phyloP scores from a whole-genome alignment of 1,284 basidiomycete species.

The Ganoderma leucocontextum region DNA sequence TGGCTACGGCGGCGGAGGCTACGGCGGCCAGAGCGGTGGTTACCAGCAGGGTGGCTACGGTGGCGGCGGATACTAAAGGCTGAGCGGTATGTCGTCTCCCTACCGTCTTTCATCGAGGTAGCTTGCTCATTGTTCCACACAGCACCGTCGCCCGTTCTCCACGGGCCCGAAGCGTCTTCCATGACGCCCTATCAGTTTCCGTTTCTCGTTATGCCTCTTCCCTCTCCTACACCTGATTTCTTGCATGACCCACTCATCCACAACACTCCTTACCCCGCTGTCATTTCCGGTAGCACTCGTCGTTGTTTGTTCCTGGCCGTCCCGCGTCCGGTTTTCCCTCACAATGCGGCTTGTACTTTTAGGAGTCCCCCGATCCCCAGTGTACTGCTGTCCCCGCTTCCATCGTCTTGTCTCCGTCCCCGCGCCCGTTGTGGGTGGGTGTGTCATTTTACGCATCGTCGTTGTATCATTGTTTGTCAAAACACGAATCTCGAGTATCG shows the following conservation, averaged over 20 bases:
- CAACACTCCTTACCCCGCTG: constrained; percentile 45
- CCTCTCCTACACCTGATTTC: constrained; percentile 33
- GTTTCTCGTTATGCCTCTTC: constrained; percentile 22
- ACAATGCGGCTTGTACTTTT: constrained; percentile 55
- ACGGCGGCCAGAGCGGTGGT: constrained; percentile 26
- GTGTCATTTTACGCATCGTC: constrained; percentile 34
- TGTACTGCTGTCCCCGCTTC: constrained; percentile 30
- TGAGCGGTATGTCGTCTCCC: constrained; percentile 16
- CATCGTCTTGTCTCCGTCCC: constrained; percentile 22
- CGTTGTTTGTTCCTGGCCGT: constrained; percentile 47
- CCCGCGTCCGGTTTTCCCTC: constrained; percentile 44
- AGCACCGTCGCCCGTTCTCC: not conserved
- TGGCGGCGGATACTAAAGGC: constrained; percentile 32
- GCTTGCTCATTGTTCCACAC: not conserved
- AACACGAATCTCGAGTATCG: constrained; percentile 27
- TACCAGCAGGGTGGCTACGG: constrained; percentile 37
- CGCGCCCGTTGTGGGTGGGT: constrained; percentile 38
- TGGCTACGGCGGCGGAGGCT: constrained; percentile 34
- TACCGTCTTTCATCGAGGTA: not conserved
- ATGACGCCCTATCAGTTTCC: not conserved
- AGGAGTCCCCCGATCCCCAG: constrained; percentile 39
- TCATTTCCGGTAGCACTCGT: constrained; percentile 49
- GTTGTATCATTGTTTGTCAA: constrained; percentile 31
- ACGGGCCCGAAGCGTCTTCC: not conserved
- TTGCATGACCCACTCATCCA: constrained; percentile 47